Conservation (phyloP, 305 asterid species). For the Fraxinus baroniana region DNA sequence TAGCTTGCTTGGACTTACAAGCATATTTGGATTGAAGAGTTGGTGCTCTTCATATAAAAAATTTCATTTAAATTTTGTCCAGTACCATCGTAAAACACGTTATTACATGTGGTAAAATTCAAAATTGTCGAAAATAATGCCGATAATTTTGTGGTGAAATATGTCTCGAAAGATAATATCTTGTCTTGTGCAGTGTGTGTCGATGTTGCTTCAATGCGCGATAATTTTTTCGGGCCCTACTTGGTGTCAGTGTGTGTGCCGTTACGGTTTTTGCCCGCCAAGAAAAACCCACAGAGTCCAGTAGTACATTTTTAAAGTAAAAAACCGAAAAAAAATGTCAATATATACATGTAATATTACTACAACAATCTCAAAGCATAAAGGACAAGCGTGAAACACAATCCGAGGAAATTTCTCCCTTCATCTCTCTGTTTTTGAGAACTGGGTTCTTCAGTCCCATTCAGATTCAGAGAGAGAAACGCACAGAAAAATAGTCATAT, state of each 20-base stretch:
- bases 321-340: neutral
- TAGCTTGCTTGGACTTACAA: neutral
- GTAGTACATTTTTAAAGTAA: neutral
- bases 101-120: neutral
- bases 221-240: neutral
- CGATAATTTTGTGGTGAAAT: neutral
- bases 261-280: neutral
- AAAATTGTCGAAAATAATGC: neutral
- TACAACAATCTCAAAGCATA: conserved; percentile 25
- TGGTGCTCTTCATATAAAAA: neutral
- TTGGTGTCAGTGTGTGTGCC: conserved; percentile 5
- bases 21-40: neutral
- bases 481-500: neutral
- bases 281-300: neutral
- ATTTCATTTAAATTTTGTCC: neutral
- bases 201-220: neutral
- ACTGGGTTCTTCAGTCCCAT: conserved; percentile 29
- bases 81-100: neutral
- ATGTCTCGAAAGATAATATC: neutral
- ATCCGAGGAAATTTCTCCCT: conserved; percentile 58
- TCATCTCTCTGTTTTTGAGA: conserved; percentile 54
- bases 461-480: conserved; percentile 40
- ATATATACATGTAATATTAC: neutral
- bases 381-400: conserved; percentile 88
- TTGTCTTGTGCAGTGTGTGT: neutral